Evolutionary conservation across 2,329 filamentous ascomycete genomes (phyloP).

Genomic region (Seiridium cupressi): DNA sequence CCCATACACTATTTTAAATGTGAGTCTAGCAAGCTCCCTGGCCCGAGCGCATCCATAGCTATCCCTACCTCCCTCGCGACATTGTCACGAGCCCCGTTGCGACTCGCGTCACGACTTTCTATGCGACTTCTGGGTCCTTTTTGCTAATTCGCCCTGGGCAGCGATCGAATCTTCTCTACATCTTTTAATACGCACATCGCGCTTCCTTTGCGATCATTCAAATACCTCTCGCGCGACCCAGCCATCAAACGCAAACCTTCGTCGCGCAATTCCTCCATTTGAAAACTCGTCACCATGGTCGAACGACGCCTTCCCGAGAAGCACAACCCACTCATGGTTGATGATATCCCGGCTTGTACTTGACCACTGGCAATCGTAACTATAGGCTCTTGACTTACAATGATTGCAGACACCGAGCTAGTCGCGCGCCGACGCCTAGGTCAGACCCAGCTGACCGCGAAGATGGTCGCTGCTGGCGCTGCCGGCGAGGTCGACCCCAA

Average conservation of each 20-base stretch:
- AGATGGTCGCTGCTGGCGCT: slow-evolving; percentile 70
- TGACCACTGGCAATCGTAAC: slow-evolving; percentile 9
- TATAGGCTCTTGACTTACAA: slow-evolving; percentile 14
- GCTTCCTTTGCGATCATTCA: background rate
- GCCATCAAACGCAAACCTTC: background rate
- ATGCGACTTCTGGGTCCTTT: background rate
- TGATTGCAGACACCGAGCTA: slow-evolving; percentile 63
- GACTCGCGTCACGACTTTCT: background rate
- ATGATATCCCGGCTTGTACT: slow-evolving; percentile 63
- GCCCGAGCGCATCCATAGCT: slow-evolving; percentile 6
- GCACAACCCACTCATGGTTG: slow-evolving; percentile 66
- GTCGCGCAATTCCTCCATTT: background rate
- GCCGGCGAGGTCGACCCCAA: slow-evolving; percentile 70
- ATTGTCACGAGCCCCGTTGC: slow-evolving; percentile 7
- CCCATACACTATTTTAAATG: background rate
- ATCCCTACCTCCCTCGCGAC: slow-evolving; percentile 7
- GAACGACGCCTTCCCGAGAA: slow-evolving; percentile 53
- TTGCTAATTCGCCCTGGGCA: background rate
- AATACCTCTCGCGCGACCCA: background rate
- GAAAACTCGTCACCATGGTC: slow-evolving; percentile 31
- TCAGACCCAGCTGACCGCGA: slow-evolving; percentile 85
- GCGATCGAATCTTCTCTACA: background rate
- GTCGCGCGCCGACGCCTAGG: slow-evolving; percentile 84
- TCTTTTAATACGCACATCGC: background rate
- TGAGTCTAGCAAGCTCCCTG: background rate